A percentile compares a stretch with the other conserved stretches of the same genome.
phyloP scores from a whole-genome alignment of 23 red algal species.

The Gracilaria vermiculophylla region DNA sequence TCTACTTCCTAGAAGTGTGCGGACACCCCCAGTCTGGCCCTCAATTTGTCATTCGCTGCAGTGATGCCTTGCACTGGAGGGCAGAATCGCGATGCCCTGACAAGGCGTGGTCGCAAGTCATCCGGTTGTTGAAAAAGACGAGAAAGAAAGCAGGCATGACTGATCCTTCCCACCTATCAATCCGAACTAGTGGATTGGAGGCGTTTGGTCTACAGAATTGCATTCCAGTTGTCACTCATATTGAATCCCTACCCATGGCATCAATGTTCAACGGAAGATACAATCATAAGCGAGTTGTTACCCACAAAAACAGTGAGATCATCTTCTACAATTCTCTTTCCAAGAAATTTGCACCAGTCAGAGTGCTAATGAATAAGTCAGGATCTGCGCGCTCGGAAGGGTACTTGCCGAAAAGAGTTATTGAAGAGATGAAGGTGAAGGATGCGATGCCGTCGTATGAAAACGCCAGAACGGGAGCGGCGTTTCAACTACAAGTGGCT shows the following conservation, averaged over 20 bases:
- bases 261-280: slow-evolving; percentile 59
- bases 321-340: slow-evolving; percentile 41
- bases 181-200: slow-evolving; percentile 17
- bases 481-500: slow-evolving; percentile 42
- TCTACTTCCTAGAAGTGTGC: slow-evolving; percentile 49
- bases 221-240: slow-evolving; percentile 21
- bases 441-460: not conserved
- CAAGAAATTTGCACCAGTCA: slow-evolving; percentile 9
- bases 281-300: slow-evolving; percentile 12
- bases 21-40: slow-evolving; percentile 41
- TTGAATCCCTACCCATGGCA: slow-evolving; percentile 42
- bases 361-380: not conserved
- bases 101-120: slow-evolving; percentile 28
- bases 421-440: not conserved
- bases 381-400: slow-evolving; percentile 43
- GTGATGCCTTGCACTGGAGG: slow-evolving; percentile 4
- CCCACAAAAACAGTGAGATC: slow-evolving; percentile 27
- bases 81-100: slow-evolving; percentile 5
- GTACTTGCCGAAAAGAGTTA: slow-evolving; percentile 16
- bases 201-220: slow-evolving; percentile 53
- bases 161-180: not conserved
- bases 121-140: not conserved
- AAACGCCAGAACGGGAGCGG: slow-evolving; percentile 41
- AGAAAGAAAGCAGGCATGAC: not conserved
- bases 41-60: slow-evolving; percentile 44